Percentiles rank a stretch among this genome's conserved stretches.
Evolutionary conservation across 306 rosid genomes (phyloP).

Genomic region (barrel medic (Medicago truncatula)): DNA sequence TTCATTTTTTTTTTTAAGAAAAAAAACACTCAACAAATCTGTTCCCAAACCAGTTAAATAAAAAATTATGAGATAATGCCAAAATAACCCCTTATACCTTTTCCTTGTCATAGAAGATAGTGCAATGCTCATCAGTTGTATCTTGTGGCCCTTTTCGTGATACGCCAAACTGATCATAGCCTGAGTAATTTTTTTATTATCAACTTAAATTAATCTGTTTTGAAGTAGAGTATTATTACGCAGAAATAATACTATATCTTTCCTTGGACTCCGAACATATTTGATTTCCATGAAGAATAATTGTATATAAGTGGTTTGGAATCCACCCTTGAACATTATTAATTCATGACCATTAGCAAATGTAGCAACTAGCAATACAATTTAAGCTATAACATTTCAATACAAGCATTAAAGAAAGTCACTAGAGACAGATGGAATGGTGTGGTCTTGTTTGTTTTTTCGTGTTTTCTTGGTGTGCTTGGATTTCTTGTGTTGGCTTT

Average conservation of each 20-base stretch:
- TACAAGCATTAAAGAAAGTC: background rate
- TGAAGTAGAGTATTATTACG: slow-evolving; percentile 35
- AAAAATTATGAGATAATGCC: slow-evolving; percentile 18
- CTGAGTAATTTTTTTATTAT: slow-evolving; percentile 44
- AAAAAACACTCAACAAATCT: slow-evolving; percentile 19
- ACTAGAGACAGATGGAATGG: background rate
- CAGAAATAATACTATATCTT: slow-evolving; percentile 12
- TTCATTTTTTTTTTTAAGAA: slow-evolving; percentile 47
- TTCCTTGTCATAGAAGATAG: slow-evolving; percentile 92
- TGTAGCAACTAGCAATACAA: slow-evolving; percentile 17
- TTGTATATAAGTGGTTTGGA: background rate
- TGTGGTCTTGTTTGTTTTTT: too few relatives aligned
- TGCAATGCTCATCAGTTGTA: slow-evolving; percentile 84
- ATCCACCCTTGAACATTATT: background rate
- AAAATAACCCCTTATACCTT: slow-evolving; percentile 57
- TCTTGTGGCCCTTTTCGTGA: slow-evolving; percentile 88
- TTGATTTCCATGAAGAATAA: background rate
- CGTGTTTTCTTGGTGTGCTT: too few relatives aligned
- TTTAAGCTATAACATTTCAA: background rate
- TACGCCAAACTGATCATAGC: slow-evolving; percentile 92
- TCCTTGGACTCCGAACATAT: background rate
- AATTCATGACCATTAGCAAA: background rate
- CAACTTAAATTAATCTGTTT: slow-evolving; percentile 33
- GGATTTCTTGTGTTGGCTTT: too few relatives aligned
- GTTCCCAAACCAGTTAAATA: background rate